Conservation (phyloP, 75 land plant species). For the Larix kaempferi region DNA sequence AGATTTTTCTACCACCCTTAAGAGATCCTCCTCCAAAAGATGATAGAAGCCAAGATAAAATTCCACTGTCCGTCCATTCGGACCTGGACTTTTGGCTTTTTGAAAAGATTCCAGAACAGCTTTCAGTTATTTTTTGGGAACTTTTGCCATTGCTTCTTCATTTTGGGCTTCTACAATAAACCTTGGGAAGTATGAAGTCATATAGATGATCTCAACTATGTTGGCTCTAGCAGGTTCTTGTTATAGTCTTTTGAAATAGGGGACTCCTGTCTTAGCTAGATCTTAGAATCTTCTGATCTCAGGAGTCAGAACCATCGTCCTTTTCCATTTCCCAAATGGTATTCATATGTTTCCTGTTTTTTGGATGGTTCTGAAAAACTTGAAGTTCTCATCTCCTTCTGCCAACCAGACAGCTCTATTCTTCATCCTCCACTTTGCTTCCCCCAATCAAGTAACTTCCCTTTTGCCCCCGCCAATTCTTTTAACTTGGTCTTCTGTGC, state of each 20-base stretch:
- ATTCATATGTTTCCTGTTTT: not conserved
- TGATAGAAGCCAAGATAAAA: no score
- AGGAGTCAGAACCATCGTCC: not conserved
- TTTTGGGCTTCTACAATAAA: not conserved
- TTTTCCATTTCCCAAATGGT: not conserved
- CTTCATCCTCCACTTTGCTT: not conserved
- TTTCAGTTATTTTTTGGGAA: no score
- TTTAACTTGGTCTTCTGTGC: no score
- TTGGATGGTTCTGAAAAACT: not conserved
- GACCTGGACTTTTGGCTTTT: no score
- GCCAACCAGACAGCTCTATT: not conserved
- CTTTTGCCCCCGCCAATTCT: no score
- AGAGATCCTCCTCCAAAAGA: no score
- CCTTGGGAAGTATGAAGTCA: not conserved
- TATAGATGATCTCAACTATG: not conserved
- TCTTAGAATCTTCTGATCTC: not conserved
- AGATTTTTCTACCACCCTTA: no score
- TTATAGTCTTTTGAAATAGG: not conserved
- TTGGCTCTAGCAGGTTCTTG: not conserved
- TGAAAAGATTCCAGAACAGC: no score
- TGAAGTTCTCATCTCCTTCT: not conserved
- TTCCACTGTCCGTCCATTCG: no score
- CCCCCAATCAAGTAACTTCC: no score
- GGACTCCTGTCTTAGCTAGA: not conserved
- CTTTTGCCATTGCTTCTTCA: not conserved